Evolutionary conservation across 169 alveolate species (phyloP).

Genomic region (Plasmodium vivax): DNA sequence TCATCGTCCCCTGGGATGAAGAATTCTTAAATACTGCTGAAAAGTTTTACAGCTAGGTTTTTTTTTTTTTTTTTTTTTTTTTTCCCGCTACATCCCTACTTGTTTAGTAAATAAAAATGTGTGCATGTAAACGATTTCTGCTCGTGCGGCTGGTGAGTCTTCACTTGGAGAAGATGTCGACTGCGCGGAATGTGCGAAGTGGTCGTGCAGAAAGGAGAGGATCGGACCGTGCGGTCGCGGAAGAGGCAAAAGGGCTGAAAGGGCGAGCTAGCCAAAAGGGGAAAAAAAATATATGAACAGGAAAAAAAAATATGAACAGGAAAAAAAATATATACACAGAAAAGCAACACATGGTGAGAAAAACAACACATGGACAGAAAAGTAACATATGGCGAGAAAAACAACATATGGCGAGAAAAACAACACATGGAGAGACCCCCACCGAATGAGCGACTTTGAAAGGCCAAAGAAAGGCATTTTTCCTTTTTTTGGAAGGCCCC

Average conservation of each 20-base stretch:
- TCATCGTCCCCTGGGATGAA: constrained; percentile 53
- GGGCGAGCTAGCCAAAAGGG: not conserved
- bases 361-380: too few species aligned
- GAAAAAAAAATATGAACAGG: not conserved
- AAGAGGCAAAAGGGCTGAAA: not conserved
- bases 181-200: not conserved
- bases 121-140: not conserved
- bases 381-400: too few species aligned
- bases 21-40: not conserved
- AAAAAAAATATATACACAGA: too few species aligned
- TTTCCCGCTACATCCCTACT: not conserved
- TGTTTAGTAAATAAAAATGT: not conserved
- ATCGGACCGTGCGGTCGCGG: not conserved
- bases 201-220: not conserved
- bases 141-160: not conserved
- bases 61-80: not conserved
- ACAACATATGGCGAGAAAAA: not conserved
- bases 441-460: not conserved
- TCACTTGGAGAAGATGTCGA: not conserved
- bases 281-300: too few species aligned
- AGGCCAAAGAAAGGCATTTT: not conserved
- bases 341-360: too few species aligned
- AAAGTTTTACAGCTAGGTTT: not conserved
- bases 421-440: not conserved
- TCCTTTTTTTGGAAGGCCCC: not conserved